Percentiles rank a stretch among this genome's conserved stretches.
Conservation (phyloP, 1,284 basidiomycete species). For the Mycena sp. region DNA sequence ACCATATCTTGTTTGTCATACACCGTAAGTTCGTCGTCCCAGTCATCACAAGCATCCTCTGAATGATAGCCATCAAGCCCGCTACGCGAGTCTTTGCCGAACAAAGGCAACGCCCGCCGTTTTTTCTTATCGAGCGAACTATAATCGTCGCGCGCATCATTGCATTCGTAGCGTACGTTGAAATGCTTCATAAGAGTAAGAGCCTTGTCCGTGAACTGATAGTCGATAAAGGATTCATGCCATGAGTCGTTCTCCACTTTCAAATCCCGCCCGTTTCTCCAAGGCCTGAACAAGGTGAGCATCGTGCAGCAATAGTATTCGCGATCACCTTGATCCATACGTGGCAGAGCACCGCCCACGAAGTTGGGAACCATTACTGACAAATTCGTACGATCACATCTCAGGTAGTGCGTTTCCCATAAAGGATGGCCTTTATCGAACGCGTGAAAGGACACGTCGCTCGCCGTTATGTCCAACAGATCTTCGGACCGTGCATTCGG, state of each 20-base stretch:
- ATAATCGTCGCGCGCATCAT: neutral
- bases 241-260: neutral
- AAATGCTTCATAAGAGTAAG: neutral
- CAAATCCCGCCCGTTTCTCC: neutral
- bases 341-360: constrained; percentile 38
- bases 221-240: neutral
- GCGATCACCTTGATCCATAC: constrained; percentile 40
- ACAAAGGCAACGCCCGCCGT: too few relatives aligned
- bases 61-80: too few relatives aligned
- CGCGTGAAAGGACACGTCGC: neutral
- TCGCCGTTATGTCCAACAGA: too few relatives aligned
- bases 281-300: constrained; percentile 40
- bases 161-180: neutral
- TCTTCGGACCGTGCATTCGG: too few relatives aligned
- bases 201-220: neutral
- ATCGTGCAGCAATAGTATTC: constrained; percentile 45
- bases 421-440: neutral
- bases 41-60: too few relatives aligned
- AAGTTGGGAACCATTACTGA: constrained; percentile 37
- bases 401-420: neutral
- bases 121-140: neutral
- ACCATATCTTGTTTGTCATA: too few relatives aligned
- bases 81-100: too few relatives aligned
- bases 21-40: too few relatives aligned
- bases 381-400: neutral